phyloP scores from a whole-genome alignment of 2,329 filamentous ascomycete species.

The Colletotrichum somersetense region DNA sequence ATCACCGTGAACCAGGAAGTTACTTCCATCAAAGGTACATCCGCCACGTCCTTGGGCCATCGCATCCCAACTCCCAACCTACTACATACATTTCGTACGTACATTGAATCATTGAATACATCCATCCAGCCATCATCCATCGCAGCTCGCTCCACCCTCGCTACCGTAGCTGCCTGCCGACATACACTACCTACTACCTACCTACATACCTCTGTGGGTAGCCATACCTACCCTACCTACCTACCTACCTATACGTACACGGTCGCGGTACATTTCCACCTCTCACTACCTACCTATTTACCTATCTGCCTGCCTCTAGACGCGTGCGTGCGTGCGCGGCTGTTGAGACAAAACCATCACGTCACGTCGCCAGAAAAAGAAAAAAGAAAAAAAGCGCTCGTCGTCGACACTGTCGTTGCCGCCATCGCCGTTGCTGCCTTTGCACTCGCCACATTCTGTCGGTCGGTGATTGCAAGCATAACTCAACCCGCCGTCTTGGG shows the following conservation, averaged over 20 bases:
- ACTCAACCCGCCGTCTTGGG: not conserved
- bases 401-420: not conserved
- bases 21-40: constrained; percentile 59
- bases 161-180: constrained; percentile 5
- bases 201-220: not conserved
- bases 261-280: constrained; percentile 2
- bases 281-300: too few relatives aligned
- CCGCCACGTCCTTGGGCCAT: constrained; percentile 28
- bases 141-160: constrained; percentile 20
- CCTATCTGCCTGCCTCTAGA: not conserved
- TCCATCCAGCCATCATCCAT: constrained; percentile 14
- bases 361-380: not conserved
- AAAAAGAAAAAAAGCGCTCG: not conserved
- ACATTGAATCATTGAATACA: not conserved
- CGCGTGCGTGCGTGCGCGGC: constrained; percentile 5
- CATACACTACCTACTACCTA: not conserved
- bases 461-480: not conserved
- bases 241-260: not conserved
- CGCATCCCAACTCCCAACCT: constrained; percentile 37
- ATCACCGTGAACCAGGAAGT: constrained; percentile 54
- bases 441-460: constrained; percentile 1
- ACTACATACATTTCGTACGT: not conserved
- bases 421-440: not conserved
- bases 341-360: not conserved
- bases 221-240: not conserved